phyloP scores from a whole-genome alignment of 495 filamentous ascomycete species.

The Podospora tetraspora region DNA sequence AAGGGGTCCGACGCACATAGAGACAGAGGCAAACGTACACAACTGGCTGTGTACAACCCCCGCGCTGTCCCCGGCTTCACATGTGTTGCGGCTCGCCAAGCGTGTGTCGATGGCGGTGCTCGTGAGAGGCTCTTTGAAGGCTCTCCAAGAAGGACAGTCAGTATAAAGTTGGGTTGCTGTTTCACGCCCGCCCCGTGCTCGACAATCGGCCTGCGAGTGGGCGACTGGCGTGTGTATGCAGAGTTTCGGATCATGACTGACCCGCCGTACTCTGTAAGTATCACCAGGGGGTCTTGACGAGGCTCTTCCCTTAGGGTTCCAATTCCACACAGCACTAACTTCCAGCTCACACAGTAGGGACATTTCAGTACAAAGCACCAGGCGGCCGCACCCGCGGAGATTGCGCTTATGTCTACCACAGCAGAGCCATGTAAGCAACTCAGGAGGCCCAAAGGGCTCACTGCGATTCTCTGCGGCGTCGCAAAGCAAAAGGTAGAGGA shows the following conservation, averaged over 20 bases:
- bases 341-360: not conserved
- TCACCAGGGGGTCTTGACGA: not conserved
- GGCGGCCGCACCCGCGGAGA: not conserved
- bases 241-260: not conserved
- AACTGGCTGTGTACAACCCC: not conserved
- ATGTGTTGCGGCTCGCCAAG: constrained; percentile 2
- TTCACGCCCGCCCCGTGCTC: not conserved
- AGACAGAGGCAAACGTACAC: not conserved
- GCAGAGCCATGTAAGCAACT: not conserved
- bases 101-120: not conserved
- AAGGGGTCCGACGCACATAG: not conserved
- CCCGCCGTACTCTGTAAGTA: not conserved
- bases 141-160: not conserved
- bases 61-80: not conserved
- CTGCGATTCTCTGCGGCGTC: not conserved
- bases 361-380: not conserved
- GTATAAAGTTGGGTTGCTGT: not conserved
- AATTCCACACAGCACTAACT: not conserved
- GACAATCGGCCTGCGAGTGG: constrained; percentile 3
- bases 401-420: not conserved
- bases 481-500: too few species aligned
- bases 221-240: not conserved
- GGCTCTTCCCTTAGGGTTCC: not conserved
- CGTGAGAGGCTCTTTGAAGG: not conserved
- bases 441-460: not conserved